A percentile compares a stretch with the other conserved stretches of the same genome.
These are phyloP conservation scores for Cystofilobasidium ferigula DNA, from an alignment of 768 basidiomycete genomes.

Conservation along the genomic window DNA sequence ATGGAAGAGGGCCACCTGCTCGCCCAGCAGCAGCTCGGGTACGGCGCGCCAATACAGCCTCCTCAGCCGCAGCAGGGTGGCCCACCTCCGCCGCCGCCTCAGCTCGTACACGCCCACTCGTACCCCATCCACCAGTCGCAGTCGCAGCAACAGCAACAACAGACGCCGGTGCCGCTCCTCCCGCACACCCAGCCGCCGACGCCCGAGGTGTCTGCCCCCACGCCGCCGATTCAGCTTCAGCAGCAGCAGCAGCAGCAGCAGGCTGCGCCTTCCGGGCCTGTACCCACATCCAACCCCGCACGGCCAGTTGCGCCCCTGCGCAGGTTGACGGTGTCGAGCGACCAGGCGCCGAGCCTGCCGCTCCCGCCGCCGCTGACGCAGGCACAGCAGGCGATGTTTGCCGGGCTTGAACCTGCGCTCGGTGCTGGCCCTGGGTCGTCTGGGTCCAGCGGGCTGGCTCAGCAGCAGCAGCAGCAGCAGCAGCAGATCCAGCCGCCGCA, in stretches of 20 bases:
- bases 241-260: constrained; percentile 31
- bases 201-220: constrained; percentile 25
- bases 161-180: background rate
- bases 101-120: constrained; percentile 37
- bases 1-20: background rate
- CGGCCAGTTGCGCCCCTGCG: constrained; percentile 33
- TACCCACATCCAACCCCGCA: constrained; percentile 35
- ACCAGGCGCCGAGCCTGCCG: background rate
- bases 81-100: constrained; percentile 29
- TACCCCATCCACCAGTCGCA: constrained; percentile 37
- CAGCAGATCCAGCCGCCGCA: background rate
- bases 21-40: background rate
- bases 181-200: constrained; percentile 3
- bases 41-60: background rate
- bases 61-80: background rate
- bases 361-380: constrained; percentile 11
- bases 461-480: background rate
- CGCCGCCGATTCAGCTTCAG: constrained; percentile 27
- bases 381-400: constrained; percentile 3
- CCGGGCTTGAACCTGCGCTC: constrained; percentile 22
- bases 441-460: constrained; percentile 18
- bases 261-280: too few species aligned
- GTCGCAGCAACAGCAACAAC: constrained; percentile 7
- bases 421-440: constrained; percentile 5
- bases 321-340: constrained; percentile 26